These are phyloP conservation scores for Leishmania lainsoni DNA, from an alignment of 208 protist genomes.

Conservation along the genomic window DNA sequence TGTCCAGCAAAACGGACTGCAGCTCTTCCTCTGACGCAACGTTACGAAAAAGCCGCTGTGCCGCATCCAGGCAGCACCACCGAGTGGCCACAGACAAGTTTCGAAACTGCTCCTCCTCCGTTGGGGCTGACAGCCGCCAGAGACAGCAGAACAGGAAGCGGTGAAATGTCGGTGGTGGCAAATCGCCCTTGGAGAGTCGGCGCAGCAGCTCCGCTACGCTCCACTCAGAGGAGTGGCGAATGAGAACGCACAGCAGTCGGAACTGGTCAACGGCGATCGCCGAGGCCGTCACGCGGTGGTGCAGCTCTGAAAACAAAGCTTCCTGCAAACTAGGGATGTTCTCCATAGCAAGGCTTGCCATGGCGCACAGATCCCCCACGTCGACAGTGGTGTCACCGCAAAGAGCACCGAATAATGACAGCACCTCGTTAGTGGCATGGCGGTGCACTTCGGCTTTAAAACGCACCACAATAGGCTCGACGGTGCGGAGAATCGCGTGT, in stretches of 20 bases:
- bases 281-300: not conserved
- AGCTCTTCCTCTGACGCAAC: conserved; percentile 17
- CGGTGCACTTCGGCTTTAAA: conserved; percentile 20
- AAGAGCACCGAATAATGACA: not conserved
- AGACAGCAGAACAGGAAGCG: conserved; percentile 30
- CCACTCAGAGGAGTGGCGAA: conserved; percentile 19
- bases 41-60: conserved; percentile 8
- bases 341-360: conserved; percentile 27
- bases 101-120: not conserved
- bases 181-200: not conserved
- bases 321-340: conserved; percentile 13
- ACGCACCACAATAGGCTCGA: conserved; percentile 38
- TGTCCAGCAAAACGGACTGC: conserved; percentile 24
- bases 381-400: not conserved
- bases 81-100: conserved; percentile 1
- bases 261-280: conserved; percentile 1
- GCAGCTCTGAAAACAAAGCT: conserved; percentile 10
- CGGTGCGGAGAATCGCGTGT: conserved; percentile 23
- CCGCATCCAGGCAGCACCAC: conserved; percentile 18
- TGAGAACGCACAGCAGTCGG: conserved; percentile 23
- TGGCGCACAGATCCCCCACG: conserved; percentile 26
- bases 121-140: conserved; percentile 11
- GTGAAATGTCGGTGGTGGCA: not conserved
- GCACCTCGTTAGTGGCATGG: conserved; percentile 2
- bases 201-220: conserved; percentile 20